phyloP scores from a whole-genome alignment of 1,284 basidiomycete genomes.

The Flammula alnicola region DNA sequence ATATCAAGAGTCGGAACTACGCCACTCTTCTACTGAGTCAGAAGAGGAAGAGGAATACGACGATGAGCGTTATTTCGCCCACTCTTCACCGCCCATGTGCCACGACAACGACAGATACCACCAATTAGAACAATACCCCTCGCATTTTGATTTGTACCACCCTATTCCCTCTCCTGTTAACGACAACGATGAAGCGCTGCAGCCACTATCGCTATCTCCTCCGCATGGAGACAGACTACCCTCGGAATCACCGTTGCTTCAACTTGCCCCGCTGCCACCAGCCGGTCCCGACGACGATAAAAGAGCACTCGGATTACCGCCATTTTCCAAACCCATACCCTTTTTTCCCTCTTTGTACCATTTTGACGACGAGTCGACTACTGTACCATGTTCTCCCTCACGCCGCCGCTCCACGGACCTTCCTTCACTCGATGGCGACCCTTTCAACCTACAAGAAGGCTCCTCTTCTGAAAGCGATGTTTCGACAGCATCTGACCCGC shows the following conservation, averaged over 20 bases:
- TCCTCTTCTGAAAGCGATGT: not conserved
- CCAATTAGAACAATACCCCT: constrained; percentile 25
- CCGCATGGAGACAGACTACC: not conserved
- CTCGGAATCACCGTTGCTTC: not conserved
- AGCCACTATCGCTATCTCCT: constrained; percentile 3
- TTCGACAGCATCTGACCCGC: not conserved
- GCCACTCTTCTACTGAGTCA: constrained; percentile 9
- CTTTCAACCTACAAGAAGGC: not conserved
- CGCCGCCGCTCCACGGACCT: constrained; percentile 19
- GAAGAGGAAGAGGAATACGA: constrained; percentile 16
- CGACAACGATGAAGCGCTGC: not conserved
- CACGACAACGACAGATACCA: constrained; percentile 20
- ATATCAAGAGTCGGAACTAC: not conserved
- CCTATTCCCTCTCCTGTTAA: not conserved
- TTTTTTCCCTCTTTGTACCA: constrained; percentile 1
- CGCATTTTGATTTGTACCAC: constrained; percentile 17
- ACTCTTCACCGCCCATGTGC: constrained; percentile 10
- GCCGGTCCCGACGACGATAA: not conserved
- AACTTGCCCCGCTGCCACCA: not conserved
- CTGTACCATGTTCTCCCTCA: constrained; percentile 19
- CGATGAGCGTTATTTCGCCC: constrained; percentile 11
- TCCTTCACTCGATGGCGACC: constrained; percentile 19
- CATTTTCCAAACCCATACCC: not conserved
- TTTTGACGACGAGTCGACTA: not conserved
- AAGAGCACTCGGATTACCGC: not conserved